Evolutionary conservation across 129 eudicot species (phyloP).

Genomic region (Chrysanthemum lavandulifolium): DNA sequence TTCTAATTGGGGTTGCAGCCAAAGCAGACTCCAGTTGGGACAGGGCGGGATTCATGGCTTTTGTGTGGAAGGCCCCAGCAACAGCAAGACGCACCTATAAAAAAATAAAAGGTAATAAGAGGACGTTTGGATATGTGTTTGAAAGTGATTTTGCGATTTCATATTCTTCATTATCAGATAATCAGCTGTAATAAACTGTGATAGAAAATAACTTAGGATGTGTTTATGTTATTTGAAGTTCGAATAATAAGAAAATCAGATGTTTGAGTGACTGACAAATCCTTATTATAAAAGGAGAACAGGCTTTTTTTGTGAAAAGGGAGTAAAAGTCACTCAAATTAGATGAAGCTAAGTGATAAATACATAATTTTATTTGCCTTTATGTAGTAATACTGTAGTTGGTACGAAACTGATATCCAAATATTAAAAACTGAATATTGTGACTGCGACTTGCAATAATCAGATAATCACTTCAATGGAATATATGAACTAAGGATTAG

Average conservation of each 20-base stretch:
- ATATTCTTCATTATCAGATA: not conserved
- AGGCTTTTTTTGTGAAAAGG: not conserved
- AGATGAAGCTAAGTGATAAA: not conserved
- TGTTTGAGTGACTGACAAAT: not conserved
- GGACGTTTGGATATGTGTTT: not conserved
- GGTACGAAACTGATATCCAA: not conserved
- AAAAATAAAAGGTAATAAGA: not conserved
- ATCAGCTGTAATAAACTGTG: not conserved
- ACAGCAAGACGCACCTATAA: constrained; percentile 92
- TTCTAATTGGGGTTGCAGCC: constrained; percentile 71
- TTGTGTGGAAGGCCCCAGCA: constrained; percentile 94
- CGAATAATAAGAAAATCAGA: not conserved
- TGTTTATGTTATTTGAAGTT: not conserved
- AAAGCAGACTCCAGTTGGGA: constrained; percentile 88
- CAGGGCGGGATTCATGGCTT: constrained; percentile 91
- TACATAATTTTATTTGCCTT: not conserved
- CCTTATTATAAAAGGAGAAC: not conserved
- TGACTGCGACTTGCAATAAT: too few species aligned
- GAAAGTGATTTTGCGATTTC: not conserved
- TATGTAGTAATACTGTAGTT: not conserved
- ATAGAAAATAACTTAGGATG: not conserved
- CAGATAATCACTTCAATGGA: too few species aligned
- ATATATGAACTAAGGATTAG: too few species aligned
- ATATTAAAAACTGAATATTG: not conserved
- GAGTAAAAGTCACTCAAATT: not conserved